Conservation (phyloP, 2,329 filamentous ascomycete species). For the Exophiala mesophila region DNA sequence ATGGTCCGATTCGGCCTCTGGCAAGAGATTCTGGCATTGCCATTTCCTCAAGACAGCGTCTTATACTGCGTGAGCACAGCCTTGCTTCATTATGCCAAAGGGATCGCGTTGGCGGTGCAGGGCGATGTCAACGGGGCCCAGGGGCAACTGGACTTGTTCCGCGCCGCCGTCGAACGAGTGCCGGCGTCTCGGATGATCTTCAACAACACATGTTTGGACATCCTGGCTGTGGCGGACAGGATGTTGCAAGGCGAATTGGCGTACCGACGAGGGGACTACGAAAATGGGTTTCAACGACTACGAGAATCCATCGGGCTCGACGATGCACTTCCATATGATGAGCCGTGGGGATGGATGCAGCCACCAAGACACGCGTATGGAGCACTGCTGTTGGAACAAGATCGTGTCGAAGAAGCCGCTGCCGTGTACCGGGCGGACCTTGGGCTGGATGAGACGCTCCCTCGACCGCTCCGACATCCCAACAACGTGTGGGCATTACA, state of each 20-base stretch:
- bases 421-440: slow-evolving; percentile 58
- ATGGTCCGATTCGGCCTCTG: slow-evolving; percentile 69
- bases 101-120: slow-evolving; percentile 59
- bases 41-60: slow-evolving; percentile 52
- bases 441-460: slow-evolving; percentile 55
- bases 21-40: slow-evolving; percentile 57
- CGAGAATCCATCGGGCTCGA: slow-evolving; percentile 55
- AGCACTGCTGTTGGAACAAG: slow-evolving; percentile 64
- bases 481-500: slow-evolving; percentile 73
- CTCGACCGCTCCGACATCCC: slow-evolving; percentile 61
- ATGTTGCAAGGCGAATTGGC: slow-evolving; percentile 72
- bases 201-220: slow-evolving; percentile 61
- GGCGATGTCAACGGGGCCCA: slow-evolving; percentile 53
- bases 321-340: slow-evolving; percentile 62
- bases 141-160: slow-evolving; percentile 49
- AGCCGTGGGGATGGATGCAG: slow-evolving; percentile 79
- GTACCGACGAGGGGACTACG: slow-evolving; percentile 59
- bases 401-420: slow-evolving; percentile 51
- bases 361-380: slow-evolving; percentile 66
- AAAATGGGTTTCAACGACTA: slow-evolving; percentile 56
- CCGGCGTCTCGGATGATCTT: slow-evolving; percentile 60
- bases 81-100: slow-evolving; percentile 63
- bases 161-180: slow-evolving; percentile 48
- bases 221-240: slow-evolving; percentile 56
- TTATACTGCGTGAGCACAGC: slow-evolving; percentile 68